These are phyloP conservation scores for Pilatotrama ljubarskyi DNA, from an alignment of 768 basidiomycete genomes.

Conservation along the genomic window DNA sequence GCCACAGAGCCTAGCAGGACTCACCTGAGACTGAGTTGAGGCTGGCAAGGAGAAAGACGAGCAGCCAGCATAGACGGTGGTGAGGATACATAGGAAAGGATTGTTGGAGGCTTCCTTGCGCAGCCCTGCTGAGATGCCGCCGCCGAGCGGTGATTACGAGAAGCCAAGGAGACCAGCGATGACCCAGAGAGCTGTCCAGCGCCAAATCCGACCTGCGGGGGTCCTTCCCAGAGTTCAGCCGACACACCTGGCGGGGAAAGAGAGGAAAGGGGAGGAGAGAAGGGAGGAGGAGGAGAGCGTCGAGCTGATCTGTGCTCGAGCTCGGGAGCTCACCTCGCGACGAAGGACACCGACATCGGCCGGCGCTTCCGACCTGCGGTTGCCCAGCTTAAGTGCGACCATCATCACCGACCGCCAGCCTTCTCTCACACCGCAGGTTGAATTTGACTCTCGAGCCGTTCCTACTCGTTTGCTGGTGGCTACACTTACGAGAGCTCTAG, in stretches of 20 bases:
- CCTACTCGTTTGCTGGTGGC: no score
- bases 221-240: conserved; percentile 10
- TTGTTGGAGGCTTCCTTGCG: conserved; percentile 3
- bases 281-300: conserved; percentile 4
- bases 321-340: not conserved
- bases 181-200: conserved; percentile 16
- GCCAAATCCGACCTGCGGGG: conserved; percentile 23
- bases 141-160: conserved; percentile 11
- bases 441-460: no score
- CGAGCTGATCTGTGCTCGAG: not conserved
- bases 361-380: not conserved
- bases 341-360: not conserved
- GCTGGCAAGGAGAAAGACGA: conserved; percentile 16
- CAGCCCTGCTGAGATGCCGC: conserved; percentile 1
- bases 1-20: not conserved
- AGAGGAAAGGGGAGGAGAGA: not conserved
- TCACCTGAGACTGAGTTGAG: conserved; percentile 14
- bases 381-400: conserved; percentile 8
- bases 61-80: conserved; percentile 17
- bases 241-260: conserved; percentile 5
- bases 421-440: not conserved
- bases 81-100: conserved; percentile 21
- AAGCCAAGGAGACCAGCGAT: conserved; percentile 11
- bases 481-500: no score
- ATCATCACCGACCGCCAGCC: conserved; percentile 3